A percentile compares a stretch with the other conserved stretches of the same genome.
These are phyloP conservation scores for Crithidia bombi DNA, from an alignment of 208 protist species.

Conservation along the genomic window DNA sequence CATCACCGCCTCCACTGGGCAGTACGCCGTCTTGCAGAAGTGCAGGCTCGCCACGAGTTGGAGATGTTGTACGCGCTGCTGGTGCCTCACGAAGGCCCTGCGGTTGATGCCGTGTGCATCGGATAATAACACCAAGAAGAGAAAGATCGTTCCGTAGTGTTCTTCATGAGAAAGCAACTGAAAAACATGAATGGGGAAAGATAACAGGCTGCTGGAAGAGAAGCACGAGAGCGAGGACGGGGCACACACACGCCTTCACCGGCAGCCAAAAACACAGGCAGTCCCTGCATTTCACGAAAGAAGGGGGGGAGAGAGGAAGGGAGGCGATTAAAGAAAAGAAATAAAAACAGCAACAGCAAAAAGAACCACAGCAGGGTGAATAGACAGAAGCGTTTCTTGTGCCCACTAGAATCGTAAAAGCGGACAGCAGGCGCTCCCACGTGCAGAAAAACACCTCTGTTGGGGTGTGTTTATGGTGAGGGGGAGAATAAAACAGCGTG, in stretches of 20 bases:
- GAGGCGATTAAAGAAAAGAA: neutral
- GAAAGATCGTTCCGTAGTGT: no score
- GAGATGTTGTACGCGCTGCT: constrained; percentile 11
- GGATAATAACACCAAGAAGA: no score
- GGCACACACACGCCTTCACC: constrained; percentile 66
- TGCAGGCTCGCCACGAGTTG: constrained; percentile 42
- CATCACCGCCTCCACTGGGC: constrained; percentile 20
- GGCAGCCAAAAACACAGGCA: neutral
- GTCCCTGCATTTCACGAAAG: neutral
- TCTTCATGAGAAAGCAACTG: no score
- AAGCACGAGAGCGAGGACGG: constrained; percentile 87
- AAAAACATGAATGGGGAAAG: neutral
- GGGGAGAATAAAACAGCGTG: no score
- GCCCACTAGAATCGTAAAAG: no score
- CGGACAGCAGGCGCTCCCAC: no score
- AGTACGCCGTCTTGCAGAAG: constrained; percentile 63
- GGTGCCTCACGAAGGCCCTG: neutral
- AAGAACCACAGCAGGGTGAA: no score
- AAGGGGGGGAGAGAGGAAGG: neutral
- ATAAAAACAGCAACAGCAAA: no score
- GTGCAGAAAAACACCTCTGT: no score
- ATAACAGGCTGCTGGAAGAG: constrained; percentile 62
- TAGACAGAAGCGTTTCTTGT: no score
- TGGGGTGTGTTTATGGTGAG: no score
- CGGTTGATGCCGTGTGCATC: no score